Conservation (phyloP, 257 asterid species). For the Penstemon newberryi region DNA sequence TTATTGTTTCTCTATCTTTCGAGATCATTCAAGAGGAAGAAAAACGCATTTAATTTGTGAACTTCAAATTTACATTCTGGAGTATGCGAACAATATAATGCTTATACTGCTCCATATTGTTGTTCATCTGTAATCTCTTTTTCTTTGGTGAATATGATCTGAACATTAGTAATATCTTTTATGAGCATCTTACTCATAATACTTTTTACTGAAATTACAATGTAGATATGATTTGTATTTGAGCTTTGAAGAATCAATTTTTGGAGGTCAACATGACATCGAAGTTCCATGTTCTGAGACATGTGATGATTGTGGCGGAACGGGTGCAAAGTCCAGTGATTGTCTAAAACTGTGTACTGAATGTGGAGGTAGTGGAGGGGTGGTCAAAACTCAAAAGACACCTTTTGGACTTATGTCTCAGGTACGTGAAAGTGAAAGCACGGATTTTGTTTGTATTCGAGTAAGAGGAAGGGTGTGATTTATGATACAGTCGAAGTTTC, state of each 20-base stretch:
- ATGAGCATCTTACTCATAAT: conserved; percentile 12
- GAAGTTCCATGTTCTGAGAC: conserved; percentile 63
- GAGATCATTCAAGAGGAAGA: conserved; percentile 16
- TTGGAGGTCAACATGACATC: conserved; percentile 68
- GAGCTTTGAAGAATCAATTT: conserved; percentile 87
- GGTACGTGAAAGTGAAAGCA: conserved; percentile 49
- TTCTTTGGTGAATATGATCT: conserved; percentile 1
- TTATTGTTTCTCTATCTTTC: conserved; percentile 5
- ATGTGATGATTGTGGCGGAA: conserved; percentile 84
- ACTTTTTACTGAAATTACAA: conserved; percentile 11
- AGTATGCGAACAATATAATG: conserved; percentile 11
- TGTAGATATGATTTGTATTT: conserved; percentile 72
- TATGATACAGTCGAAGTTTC: neutral
- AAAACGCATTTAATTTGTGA: conserved; percentile 10
- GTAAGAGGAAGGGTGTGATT: conserved; percentile 2
- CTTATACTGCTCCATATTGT: conserved; percentile 5
- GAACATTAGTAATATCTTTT: neutral
- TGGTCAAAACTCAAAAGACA: conserved; percentile 66
- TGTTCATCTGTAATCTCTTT: conserved; percentile 8
- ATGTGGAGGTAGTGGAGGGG: conserved; percentile 91
- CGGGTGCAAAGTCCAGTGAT: conserved; percentile 79
- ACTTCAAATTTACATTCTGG: conserved; percentile 15
- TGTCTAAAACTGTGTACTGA: conserved; percentile 57
- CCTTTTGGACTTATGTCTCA: conserved; percentile 92
- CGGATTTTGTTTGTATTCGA: conserved; percentile 15